These are phyloP conservation scores for Penicillium odoratum DNA, from an alignment of 495 filamentous ascomycete species.

Conservation along the genomic window DNA sequence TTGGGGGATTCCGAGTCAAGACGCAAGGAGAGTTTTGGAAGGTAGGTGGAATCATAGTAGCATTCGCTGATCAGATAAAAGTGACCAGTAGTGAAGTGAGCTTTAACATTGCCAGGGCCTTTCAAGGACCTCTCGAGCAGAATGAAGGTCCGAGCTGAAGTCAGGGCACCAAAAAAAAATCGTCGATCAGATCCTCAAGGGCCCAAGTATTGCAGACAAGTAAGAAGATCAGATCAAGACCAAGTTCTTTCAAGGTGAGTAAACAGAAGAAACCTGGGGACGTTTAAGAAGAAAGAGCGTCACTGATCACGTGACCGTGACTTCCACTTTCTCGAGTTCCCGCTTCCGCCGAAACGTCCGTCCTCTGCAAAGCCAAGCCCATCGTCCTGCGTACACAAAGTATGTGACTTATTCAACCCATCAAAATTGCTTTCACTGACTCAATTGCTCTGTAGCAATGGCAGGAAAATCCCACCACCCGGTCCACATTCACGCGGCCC, in stretches of 20 bases:
- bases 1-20: not conserved
- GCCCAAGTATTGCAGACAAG: not conserved
- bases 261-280: not conserved
- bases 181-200: not conserved
- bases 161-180: not conserved
- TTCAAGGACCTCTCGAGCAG: constrained; percentile 5
- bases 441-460: constrained; percentile 41
- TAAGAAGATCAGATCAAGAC: not conserved
- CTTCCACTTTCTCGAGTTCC: constrained; percentile 8
- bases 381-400: constrained; percentile 5
- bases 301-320: constrained; percentile 4
- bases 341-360: constrained; percentile 3
- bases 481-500: constrained; percentile 68
- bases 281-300: constrained; percentile 3
- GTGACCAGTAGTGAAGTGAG: constrained; percentile 1
- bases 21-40: not conserved
- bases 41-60: constrained; percentile 1
- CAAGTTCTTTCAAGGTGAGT: not conserved
- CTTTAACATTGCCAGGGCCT: constrained; percentile 11
- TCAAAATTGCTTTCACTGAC: not conserved
- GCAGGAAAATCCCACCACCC: constrained; percentile 60
- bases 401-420: not conserved
- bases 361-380: constrained; percentile 7
- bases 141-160: not conserved
- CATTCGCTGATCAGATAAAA: constrained; percentile 2